Base-by-base conservation (phyloP, 495 filamentous ascomycete species). In the Penicillium taxi region DNA sequence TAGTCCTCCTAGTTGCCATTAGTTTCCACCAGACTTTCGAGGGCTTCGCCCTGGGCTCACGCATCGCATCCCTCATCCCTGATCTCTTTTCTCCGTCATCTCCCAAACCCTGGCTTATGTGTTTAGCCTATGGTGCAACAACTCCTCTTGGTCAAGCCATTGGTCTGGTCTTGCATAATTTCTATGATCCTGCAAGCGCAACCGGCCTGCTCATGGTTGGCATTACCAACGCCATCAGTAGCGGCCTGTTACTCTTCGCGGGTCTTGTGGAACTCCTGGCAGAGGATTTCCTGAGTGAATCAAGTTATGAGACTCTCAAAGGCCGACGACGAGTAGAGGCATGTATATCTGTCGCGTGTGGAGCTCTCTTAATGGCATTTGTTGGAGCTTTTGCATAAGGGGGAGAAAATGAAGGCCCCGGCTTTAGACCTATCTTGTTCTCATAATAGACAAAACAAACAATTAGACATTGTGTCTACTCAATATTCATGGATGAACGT, bases 131-230 rank as follows among this genome's bases (percentile, higher is more conserved):
- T 50, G 90, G 90, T 16, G 77, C 80, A 26, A 96, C 90, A 1
- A 95, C 90, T 2, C 90, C 90, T 2, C 63, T 94, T 24, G 90
- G 90, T 9, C 90, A 96, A 54, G 86, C 86, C 2, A 82, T 95
- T 32, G 90, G 90, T 0, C 64, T 96, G 6, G 63, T 78, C 14
- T 71, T 94, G 12, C 86, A 94, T 55, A 79, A 75, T 19, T 61
- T 94, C 17, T 96, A 95, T 55, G 84, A 91, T 45, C 90, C 90
- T 13, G 69, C 72, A 22, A 86, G 81, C 48, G 73, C 87, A 44
- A 80, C 82, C 0, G 90, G 90, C 0, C 56, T 96, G 37, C 68
- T 95, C 19, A 86, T 87, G 78, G 89, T 95, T 2, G 90, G 90
- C 11, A 74, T 88, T 48, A 95, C 88, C 69, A 96, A 96, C 50